phyloP scores from a whole-genome alignment of 2,329 filamentous ascomycete species.

The Alternaria alternata region DNA sequence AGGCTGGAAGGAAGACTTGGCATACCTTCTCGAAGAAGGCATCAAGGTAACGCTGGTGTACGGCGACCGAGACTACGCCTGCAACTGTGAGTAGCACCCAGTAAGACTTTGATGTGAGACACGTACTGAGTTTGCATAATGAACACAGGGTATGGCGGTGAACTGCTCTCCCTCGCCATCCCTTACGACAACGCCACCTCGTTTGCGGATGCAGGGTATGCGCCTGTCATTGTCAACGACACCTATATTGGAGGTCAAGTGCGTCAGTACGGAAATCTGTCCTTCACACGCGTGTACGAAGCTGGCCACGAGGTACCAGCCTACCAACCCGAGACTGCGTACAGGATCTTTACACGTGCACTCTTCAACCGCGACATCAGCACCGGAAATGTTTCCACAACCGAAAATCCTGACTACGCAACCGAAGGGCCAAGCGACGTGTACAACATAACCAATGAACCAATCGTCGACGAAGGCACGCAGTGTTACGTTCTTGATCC shows the following conservation, averaged over 20 bases:
- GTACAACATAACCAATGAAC: constrained; percentile 57
- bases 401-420: constrained; percentile 50
- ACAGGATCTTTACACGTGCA: constrained; percentile 62
- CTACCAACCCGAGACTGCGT: constrained; percentile 58
- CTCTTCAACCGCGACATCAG: constrained; percentile 62
- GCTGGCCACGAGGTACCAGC: constrained; percentile 63
- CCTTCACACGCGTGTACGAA: constrained; percentile 61
- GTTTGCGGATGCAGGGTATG: constrained; percentile 75
- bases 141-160: constrained; percentile 67
- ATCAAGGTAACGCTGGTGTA: constrained; percentile 46
- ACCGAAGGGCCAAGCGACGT: constrained; percentile 49
- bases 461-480: constrained; percentile 51
- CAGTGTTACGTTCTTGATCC: constrained; percentile 45
- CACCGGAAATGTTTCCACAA: constrained; percentile 59
- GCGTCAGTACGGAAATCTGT: constrained; percentile 75
- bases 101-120: neutral
- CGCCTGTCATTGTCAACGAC: constrained; percentile 73
- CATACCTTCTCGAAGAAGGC: constrained; percentile 61
- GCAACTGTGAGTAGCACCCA: constrained; percentile 56
- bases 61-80: constrained; percentile 54
- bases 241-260: constrained; percentile 75
- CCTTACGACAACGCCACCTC: constrained; percentile 59
- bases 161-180: constrained; percentile 71
- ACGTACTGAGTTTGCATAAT: neutral
- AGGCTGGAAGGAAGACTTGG: constrained; percentile 59